Evolutionary conservation across 495 filamentous ascomycete species (phyloP).

Genomic region (Trichoderma gamsii): DNA sequence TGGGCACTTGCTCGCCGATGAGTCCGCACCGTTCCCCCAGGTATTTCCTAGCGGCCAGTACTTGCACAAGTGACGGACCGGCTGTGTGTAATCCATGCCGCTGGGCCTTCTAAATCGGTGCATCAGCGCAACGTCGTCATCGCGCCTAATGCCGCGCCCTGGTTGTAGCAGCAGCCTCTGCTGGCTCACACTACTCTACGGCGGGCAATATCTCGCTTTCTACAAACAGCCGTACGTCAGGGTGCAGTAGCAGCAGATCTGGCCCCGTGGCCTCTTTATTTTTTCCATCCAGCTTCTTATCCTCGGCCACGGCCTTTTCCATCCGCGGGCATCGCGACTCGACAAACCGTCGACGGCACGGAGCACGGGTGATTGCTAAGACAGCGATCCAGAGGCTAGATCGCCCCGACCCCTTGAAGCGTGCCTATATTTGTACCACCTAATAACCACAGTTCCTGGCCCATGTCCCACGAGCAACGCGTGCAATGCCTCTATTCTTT

Average conservation of each 20-base stretch:
- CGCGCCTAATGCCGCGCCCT: not conserved
- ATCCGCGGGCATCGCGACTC: not conserved
- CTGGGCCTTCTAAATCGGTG: not conserved
- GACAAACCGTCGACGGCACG: not conserved
- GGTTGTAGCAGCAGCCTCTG: not conserved
- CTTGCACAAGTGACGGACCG: not conserved
- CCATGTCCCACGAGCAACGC: too few relatives aligned
- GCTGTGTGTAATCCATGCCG: not conserved
- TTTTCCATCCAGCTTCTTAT: not conserved
- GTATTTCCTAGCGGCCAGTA: not conserved
- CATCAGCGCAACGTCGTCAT: not conserved
- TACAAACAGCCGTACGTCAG: not conserved
- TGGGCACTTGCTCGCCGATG: not conserved
- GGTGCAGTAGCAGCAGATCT: not conserved
- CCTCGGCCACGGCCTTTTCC: not conserved
- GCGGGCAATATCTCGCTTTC: not conserved
- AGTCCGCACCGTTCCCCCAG: slow-evolving; percentile 11
- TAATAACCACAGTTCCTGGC: too few relatives aligned
- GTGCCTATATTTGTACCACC: not conserved
- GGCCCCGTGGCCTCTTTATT: not conserved
- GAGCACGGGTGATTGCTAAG: not conserved
- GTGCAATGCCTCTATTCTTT: too few relatives aligned
- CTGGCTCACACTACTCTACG: not conserved
- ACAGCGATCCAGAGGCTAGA: slow-evolving; percentile 10
- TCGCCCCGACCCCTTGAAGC: not conserved